A percentile compares a stretch with the other conserved stretches of the same genome.
phyloP scores from a whole-genome alignment of 2,329 filamentous ascomycete species.

The Alternaria incomplexa region DNA sequence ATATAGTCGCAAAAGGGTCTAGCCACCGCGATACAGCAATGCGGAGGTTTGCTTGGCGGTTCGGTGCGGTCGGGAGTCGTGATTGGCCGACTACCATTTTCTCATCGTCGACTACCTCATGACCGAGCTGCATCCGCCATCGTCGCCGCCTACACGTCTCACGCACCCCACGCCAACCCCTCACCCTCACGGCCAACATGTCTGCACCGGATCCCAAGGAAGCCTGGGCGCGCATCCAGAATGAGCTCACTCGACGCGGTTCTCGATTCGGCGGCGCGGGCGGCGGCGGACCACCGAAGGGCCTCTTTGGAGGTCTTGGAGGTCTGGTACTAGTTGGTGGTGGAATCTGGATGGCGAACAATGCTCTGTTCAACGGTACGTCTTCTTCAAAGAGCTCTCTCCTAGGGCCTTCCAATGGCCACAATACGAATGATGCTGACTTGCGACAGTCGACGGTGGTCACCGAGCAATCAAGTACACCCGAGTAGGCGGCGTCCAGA shows the following conservation, averaged over 20 bases:
- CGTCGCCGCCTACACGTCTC: constrained; percentile 35
- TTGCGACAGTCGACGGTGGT: constrained; percentile 81
- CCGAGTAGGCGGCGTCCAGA: constrained; percentile 87
- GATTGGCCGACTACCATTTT: constrained; percentile 37
- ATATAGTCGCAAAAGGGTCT: neutral
- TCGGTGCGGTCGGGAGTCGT: constrained; percentile 26
- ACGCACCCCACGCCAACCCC: constrained; percentile 40
- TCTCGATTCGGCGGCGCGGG: constrained; percentile 57
- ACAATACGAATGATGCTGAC: constrained; percentile 24
- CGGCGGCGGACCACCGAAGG: constrained; percentile 55
- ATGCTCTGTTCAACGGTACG: constrained; percentile 72
- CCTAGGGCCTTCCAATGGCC: neutral
- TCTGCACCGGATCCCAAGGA: constrained; percentile 64
- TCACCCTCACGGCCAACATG: constrained; percentile 29
- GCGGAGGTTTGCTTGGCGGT: constrained; percentile 24
- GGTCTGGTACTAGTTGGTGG: constrained; percentile 62
- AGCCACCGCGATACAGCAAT: constrained; percentile 10
- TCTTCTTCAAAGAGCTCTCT: neutral
- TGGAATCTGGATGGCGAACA: constrained; percentile 63
- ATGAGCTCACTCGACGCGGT: constrained; percentile 59
- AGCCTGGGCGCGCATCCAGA: constrained; percentile 69
- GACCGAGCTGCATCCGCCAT: constrained; percentile 27
- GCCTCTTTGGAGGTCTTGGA: constrained; percentile 62
- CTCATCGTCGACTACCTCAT: constrained; percentile 39
- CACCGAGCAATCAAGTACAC: constrained; percentile 99